Conservation (phyloP, 1,139 yeast genomes). For the Saccharomyces pastorianus region DNA sequence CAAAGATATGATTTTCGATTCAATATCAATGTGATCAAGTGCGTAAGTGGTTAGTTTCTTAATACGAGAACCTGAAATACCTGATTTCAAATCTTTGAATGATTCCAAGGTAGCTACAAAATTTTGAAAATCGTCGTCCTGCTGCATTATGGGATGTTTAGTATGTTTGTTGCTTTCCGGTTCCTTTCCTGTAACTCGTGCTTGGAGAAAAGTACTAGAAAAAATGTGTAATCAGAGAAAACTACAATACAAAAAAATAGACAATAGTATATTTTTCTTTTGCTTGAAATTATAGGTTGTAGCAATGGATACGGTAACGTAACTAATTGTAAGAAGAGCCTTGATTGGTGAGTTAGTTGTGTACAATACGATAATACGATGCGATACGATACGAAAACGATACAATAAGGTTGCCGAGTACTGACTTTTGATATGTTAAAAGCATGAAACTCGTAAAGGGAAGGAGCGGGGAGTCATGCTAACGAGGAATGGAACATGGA, state of each 20-base stretch:
- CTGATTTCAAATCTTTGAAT: conserved; percentile 69
- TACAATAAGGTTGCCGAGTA: conserved; percentile 1
- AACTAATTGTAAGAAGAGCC: background rate
- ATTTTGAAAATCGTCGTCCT: conserved; percentile 37
- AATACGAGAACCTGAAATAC: conserved; percentile 93
- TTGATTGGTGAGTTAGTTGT: background rate
- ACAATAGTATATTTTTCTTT: background rate
- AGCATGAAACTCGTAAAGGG: background rate
- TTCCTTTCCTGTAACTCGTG: background rate
- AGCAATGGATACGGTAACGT: background rate
- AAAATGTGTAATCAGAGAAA: background rate
- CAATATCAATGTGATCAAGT: conserved; percentile 50
- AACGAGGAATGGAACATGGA: background rate
- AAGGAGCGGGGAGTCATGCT: no score
- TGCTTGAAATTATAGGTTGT: background rate
- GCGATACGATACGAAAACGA: conserved; percentile 1
- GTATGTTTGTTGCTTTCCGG: background rate
- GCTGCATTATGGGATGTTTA: conserved; percentile 4
- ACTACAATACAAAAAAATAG: background rate
- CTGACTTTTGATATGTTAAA: background rate
- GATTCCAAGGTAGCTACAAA: conserved; percentile 68
- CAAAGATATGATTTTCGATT: conserved; percentile 24
- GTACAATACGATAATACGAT: background rate
- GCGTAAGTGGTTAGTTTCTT: conserved; percentile 77
- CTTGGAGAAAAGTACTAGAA: background rate